phyloP scores from a whole-genome alignment of 169 alveolate species.

The Blepharisma undulans region DNA sequence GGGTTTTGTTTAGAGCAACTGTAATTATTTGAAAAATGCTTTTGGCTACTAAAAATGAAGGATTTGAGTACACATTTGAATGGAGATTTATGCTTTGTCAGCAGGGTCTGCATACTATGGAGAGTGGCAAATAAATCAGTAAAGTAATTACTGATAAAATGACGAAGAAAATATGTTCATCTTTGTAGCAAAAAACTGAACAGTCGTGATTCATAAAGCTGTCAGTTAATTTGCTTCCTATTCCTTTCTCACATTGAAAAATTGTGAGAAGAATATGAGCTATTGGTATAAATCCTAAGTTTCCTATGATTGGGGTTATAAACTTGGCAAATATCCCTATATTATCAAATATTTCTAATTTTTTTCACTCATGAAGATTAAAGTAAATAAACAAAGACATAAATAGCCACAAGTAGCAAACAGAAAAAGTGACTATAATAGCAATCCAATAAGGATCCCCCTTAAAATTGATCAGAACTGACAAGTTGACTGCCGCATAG shows the following conservation, averaged over 20 bases:
- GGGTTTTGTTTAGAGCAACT: background rate
- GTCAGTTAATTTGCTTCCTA: background rate
- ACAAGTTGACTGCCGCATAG: background rate
- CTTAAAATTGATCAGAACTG: background rate
- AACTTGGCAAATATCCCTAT: background rate
- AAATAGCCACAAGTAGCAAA: background rate
- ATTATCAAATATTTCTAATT: background rate
- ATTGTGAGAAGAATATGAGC: background rate
- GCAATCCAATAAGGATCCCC: constrained; percentile 20
- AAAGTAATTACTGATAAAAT: background rate
- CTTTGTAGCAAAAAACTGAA: constrained; percentile 15
- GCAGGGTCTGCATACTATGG: background rate
- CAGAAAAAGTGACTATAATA: background rate
- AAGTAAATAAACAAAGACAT: background rate
- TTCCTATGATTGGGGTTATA: background rate
- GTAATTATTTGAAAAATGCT: background rate
- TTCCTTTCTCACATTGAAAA: background rate
- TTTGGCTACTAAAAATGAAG: background rate
- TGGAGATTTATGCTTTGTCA: background rate
- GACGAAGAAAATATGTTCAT: background rate
- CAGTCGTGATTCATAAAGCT: background rate
- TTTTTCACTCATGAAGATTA: background rate
- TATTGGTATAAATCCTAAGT: background rate
- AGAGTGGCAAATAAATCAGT: background rate
- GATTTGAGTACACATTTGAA: background rate